These are phyloP conservation scores for Aspergillus versicolor DNA, from an alignment of 2,329 filamentous ascomycete species.

Conservation along the genomic window DNA sequence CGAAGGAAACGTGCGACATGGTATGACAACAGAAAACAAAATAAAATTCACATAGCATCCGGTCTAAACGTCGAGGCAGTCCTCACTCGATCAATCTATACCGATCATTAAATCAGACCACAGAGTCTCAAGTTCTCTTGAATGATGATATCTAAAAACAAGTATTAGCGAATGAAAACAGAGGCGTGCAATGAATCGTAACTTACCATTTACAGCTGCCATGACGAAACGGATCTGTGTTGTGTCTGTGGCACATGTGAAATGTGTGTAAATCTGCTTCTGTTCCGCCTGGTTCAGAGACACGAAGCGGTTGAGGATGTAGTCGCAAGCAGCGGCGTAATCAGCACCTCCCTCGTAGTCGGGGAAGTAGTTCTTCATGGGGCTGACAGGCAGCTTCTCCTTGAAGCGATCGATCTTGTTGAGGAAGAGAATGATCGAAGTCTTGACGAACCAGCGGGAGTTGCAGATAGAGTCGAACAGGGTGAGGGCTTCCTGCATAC, in stretches of 20 bases:
- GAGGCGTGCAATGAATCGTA: neutral
- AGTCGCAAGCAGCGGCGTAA: slow-evolving; percentile 94
- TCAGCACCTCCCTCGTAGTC: slow-evolving; percentile 89
- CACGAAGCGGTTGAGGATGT: slow-evolving; percentile 98
- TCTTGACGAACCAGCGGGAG: slow-evolving; percentile 71
- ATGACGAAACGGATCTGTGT: slow-evolving; percentile 99
- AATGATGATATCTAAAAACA: slow-evolving; percentile 88
- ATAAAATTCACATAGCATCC: slow-evolving; percentile 34
- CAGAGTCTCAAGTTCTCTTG: slow-evolving; percentile 98
- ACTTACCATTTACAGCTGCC: slow-evolving; percentile 95
- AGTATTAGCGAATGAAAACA: slow-evolving; percentile 12
- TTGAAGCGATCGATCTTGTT: slow-evolving; percentile 77
- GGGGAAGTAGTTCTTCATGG: slow-evolving; percentile 75
- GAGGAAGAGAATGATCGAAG: slow-evolving; percentile 70
- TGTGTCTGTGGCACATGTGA: slow-evolving; percentile 97
- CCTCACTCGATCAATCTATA: slow-evolving; percentile 25
- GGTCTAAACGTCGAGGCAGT: slow-evolving; percentile 32
- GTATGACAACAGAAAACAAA: slow-evolving; percentile 25
- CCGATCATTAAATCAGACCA: slow-evolving; percentile 77
- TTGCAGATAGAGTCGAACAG: slow-evolving; percentile 73
- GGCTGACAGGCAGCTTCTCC: slow-evolving; percentile 70
- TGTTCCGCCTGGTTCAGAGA: slow-evolving; percentile 98
- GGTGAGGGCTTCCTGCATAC: slow-evolving; percentile 71
- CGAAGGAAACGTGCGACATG: slow-evolving; percentile 27
- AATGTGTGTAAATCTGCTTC: slow-evolving; percentile 99